These are phyloP conservation scores for Phaseolus lunatus DNA, from an alignment of 306 rosid genomes.

Conservation along the genomic window DNA sequence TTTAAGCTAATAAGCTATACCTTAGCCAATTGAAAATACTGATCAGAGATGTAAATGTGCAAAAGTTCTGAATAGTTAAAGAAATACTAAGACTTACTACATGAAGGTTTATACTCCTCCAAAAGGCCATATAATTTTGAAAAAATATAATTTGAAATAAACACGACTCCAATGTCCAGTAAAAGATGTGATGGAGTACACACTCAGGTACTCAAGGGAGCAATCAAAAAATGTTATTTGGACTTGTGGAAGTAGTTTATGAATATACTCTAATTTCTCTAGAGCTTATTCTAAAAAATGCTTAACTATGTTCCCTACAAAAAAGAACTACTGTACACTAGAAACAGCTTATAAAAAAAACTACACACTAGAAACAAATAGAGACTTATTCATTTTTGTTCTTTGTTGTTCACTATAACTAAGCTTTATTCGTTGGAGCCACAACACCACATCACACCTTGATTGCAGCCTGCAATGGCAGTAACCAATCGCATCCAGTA, in stretches of 20 bases:
- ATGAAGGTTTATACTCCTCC: not conserved
- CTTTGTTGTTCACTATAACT: not conserved
- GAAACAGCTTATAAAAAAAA: no score
- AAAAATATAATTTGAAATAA: slow-evolving; percentile 2
- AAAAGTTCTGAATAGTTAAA: slow-evolving; percentile 35
- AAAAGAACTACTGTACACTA: not conserved
- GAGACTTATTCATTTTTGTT: not conserved
- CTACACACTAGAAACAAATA: not conserved
- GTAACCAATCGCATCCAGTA: slow-evolving; percentile 2
- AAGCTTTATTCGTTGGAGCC: not conserved
- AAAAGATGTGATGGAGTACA: slow-evolving; percentile 5
- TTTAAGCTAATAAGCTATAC: slow-evolving; percentile 2
- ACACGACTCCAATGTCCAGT: slow-evolving; percentile 18
- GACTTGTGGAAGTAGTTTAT: not conserved
- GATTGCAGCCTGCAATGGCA: not conserved
- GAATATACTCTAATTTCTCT: not conserved
- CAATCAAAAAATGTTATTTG: not conserved
- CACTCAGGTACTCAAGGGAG: slow-evolving; percentile 7
- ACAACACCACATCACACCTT: not conserved
- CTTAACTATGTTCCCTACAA: not conserved
- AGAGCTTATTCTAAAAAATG: no score
- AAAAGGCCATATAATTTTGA: not conserved
- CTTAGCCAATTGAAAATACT: slow-evolving; percentile 25
- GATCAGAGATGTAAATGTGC: slow-evolving; percentile 10
- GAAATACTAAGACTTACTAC: not conserved